phyloP scores from a whole-genome alignment of 306 rosid species.

The Cucurbita moschata region DNA sequence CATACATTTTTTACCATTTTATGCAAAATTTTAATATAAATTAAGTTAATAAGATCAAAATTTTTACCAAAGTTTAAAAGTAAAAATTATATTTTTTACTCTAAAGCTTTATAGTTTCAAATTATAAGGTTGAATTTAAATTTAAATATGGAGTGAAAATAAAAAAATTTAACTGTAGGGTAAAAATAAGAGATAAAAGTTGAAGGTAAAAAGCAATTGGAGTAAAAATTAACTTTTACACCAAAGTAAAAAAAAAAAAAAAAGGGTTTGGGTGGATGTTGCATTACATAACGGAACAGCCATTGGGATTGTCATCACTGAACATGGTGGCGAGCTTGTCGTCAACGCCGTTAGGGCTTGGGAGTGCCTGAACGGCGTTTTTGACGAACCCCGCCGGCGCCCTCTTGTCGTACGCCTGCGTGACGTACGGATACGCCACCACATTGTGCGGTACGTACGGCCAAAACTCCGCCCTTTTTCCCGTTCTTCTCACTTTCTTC shows the following conservation, averaged over 20 bases:
- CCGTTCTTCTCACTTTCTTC: constrained; percentile 8
- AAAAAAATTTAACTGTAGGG: too few relatives aligned
- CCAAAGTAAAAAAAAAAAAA: background rate
- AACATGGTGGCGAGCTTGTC: constrained; percentile 10
- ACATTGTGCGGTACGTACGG: constrained; percentile 10
- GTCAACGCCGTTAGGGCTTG: background rate
- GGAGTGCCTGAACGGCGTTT: constrained; percentile 4
- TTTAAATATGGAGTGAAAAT: too few relatives aligned
- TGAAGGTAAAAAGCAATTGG: background rate
- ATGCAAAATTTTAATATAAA: too few relatives aligned
- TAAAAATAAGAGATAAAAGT: background rate
- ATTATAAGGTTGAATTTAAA: too few relatives aligned
- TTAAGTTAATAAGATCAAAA: too few relatives aligned
- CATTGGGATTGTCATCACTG: constrained; percentile 12
- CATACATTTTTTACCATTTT: too few relatives aligned
- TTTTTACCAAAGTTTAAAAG: too few relatives aligned
- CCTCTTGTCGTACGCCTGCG: constrained; percentile 13
- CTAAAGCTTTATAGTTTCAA: too few relatives aligned
- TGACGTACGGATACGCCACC: constrained; percentile 10
- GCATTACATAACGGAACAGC: constrained; percentile 9
- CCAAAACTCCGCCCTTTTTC: constrained; percentile 10
- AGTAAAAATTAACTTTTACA: background rate
- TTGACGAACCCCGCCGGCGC: constrained; percentile 9
- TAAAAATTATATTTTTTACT: too few relatives aligned
- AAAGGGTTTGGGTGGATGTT: background rate